phyloP scores from a whole-genome alignment of 768 basidiomycete genomes.

The Kwoniella pini region DNA sequence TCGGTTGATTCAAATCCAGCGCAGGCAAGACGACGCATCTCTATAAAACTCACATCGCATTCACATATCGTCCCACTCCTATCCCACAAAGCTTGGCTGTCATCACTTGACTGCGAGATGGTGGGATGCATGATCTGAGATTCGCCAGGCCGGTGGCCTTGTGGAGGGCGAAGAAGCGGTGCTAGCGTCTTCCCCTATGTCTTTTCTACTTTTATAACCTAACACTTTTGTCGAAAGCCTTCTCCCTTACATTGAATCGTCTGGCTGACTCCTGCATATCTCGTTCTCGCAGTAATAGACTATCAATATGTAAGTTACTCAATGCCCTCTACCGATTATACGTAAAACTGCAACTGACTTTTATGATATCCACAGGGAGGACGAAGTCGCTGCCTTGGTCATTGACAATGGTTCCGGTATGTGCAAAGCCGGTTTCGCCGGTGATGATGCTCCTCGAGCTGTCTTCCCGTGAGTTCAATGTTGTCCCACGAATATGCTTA shows the following conservation, averaged over 20 bases:
- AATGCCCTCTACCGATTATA: neutral
- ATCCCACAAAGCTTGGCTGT: neutral
- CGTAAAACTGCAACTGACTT: neutral
- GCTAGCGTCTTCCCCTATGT: neutral
- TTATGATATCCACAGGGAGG: constrained; percentile 6
- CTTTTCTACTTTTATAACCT: no score
- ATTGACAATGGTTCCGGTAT: constrained; percentile 74
- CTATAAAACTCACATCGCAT: neutral
- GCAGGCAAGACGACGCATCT: constrained; percentile 2
- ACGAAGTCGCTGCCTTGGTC: constrained; percentile 35
- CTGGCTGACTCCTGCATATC: no score
- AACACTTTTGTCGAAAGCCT: no score
- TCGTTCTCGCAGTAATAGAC: constrained; percentile 25
- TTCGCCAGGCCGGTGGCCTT: neutral
- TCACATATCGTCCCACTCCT: neutral
- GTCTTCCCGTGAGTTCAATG: constrained; percentile 81
- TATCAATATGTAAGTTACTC: constrained; percentile 33
- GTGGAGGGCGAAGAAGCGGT: neutral
- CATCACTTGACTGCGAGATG: neutral
- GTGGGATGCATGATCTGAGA: neutral
- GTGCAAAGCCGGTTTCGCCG: constrained; percentile 94
- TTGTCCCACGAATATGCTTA: no score
- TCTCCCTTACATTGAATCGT: no score
- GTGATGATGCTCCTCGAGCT: constrained; percentile 85
- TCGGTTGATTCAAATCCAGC: neutral